These are phyloP conservation scores for Fraxinus latifolia DNA, from an alignment of 305 asterid species.

Conservation along the genomic window DNA sequence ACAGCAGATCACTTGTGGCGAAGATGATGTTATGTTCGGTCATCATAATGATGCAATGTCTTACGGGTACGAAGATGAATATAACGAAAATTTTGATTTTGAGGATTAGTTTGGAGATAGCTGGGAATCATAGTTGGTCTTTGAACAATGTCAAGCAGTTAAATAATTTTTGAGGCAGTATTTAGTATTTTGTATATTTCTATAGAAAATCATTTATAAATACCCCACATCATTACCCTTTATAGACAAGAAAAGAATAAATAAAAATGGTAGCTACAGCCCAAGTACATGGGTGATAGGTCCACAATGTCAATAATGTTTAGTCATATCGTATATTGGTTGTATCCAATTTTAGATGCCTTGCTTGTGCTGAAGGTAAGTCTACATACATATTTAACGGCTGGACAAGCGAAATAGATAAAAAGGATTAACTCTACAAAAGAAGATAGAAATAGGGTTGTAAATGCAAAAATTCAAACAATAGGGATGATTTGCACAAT, in stretches of 20 bases:
- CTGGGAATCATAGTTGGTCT: neutral
- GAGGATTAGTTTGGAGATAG: neutral
- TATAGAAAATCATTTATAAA: neutral
- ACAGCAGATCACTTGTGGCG: neutral
- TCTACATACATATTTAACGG: too few relatives aligned
- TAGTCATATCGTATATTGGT: neutral
- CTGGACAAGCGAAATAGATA: too few relatives aligned
- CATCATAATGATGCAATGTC: neutral
- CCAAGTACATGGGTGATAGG: neutral
- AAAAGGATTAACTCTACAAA: too few relatives aligned
- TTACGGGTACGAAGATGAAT: constrained; percentile 21
- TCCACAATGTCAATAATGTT: neutral
- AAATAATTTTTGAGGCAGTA: neutral
- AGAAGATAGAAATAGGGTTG: too few relatives aligned
- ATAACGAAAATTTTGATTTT: neutral
- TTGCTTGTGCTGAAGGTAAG: neutral
- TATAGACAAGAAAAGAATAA: neutral
- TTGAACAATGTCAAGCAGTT: neutral
- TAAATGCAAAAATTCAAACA: too few relatives aligned
- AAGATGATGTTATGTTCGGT: constrained; percentile 13
- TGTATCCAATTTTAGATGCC: neutral
- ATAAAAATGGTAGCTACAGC: too few relatives aligned
- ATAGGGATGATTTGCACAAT: too few relatives aligned
- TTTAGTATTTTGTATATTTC: neutral
- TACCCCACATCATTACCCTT: neutral